These are phyloP conservation scores for Phytophthora tentaculata DNA, from an alignment of 352 stramenopile species.

Conservation along the genomic window DNA sequence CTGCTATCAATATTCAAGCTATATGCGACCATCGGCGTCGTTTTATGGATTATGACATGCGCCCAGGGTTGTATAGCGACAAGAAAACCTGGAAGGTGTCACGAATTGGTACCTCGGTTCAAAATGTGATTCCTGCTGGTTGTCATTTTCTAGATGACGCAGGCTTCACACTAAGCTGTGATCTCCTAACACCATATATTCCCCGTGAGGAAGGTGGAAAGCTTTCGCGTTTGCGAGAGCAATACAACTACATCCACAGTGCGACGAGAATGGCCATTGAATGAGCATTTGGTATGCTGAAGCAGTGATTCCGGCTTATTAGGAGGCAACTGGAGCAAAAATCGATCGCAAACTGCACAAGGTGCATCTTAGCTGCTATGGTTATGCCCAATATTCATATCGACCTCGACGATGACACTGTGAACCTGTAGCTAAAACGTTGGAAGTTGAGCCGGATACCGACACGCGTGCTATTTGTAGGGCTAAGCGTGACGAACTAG, in stretches of 20 bases:
- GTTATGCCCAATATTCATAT: slow-evolving; percentile 1
- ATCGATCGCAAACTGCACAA: neutral
- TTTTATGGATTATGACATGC: neutral
- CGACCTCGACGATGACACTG: neutral
- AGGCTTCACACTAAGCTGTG: neutral
- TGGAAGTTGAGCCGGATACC: neutral
- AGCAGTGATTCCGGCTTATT: neutral
- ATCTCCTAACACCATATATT: neutral
- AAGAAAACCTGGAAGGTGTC: neutral
- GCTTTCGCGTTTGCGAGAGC: neutral
- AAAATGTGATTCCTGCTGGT: neutral
- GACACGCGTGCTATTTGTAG: neutral
- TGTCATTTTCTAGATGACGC: neutral
- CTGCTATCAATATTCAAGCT: neutral
- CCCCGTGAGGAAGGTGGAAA: neutral
- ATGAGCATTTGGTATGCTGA: neutral
- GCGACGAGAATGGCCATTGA: neutral
- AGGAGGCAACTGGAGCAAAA: neutral
- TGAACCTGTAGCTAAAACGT: neutral
- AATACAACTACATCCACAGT: neutral
- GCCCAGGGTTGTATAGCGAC: neutral
- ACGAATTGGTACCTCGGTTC: neutral
- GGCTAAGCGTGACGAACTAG: neutral
- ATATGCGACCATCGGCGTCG: neutral
- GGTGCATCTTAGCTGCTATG: neutral